Percentiles rank a stretch among this genome's conserved stretches.
These are phyloP conservation scores for Echites panduratus DNA, from an alignment of 257 asterid species.

Conservation along the genomic window DNA sequence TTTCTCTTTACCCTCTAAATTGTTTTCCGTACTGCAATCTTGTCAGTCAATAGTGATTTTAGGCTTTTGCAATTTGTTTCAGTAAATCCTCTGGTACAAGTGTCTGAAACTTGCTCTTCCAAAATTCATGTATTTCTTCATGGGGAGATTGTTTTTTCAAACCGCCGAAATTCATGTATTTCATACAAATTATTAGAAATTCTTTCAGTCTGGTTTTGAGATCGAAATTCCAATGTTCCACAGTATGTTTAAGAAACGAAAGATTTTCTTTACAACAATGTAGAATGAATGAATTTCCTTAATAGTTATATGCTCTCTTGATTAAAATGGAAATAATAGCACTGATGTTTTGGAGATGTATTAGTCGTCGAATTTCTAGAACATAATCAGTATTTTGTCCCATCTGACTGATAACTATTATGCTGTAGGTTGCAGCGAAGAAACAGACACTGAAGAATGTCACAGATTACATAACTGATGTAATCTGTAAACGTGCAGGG, in stretches of 20 bases:
- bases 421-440: constrained; percentile 77
- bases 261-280: background rate
- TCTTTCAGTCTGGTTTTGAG: background rate
- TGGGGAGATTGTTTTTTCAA: background rate
- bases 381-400: background rate
- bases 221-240: background rate
- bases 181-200: background rate
- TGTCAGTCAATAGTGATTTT: background rate
- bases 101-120: background rate
- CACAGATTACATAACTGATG: constrained; percentile 76
- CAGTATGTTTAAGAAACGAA: background rate
- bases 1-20: background rate
- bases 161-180: background rate
- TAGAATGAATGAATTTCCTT: background rate
- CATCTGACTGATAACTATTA: background rate
- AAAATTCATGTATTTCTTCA: background rate
- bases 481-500: constrained; percentile 84
- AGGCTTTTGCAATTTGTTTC: background rate
- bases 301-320: background rate
- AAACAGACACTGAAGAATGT: constrained; percentile 76
- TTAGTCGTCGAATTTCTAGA: background rate
- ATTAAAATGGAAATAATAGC: background rate
- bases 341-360: background rate
- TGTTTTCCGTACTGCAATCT: background rate
- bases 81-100: background rate